These are phyloP conservation scores for Phytophthora pinifolia DNA, from an alignment of 352 stramenopile species.

Conservation along the genomic window DNA sequence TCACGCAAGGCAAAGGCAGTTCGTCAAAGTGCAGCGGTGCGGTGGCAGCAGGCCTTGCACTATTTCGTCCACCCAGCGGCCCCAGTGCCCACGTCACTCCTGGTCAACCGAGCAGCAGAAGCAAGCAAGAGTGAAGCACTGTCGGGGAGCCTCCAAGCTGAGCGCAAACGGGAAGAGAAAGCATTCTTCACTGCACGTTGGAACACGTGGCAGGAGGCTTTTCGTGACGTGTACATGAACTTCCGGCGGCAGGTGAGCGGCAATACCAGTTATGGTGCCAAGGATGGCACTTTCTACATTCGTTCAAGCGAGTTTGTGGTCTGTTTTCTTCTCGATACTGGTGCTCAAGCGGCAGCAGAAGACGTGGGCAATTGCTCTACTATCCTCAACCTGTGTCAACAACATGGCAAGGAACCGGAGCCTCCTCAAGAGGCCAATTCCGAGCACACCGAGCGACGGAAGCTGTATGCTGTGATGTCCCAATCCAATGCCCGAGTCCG, in stretches of 20 bases:
- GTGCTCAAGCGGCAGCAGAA: neutral
- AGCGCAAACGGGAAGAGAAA: conserved; percentile 53
- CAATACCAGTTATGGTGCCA: neutral
- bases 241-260: conserved; percentile 36
- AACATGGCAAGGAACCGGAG: conserved; percentile 23
- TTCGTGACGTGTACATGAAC: conserved; percentile 67
- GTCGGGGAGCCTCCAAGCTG: conserved; percentile 20
- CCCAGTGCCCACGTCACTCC: conserved; percentile 49
- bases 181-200: conserved; percentile 61
- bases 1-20: neutral
- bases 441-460: conserved; percentile 8
- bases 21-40: conserved; percentile 32
- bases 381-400: conserved; percentile 43
- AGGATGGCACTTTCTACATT: conserved; percentile 50
- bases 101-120: conserved; percentile 38
- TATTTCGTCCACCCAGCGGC: conserved; percentile 72
- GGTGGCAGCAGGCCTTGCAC: conserved; percentile 62
- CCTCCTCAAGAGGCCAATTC: neutral
- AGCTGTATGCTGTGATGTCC: conserved; percentile 59
- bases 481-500: conserved; percentile 65
- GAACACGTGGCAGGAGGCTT: conserved; percentile 64
- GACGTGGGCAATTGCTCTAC: conserved; percentile 5
- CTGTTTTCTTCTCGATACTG: conserved; percentile 47
- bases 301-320: conserved; percentile 62
- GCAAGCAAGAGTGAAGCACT: conserved; percentile 29